Evolutionary conservation across 257 asterid genomes (phyloP).

Genomic region (Solanum tarapatanum): DNA sequence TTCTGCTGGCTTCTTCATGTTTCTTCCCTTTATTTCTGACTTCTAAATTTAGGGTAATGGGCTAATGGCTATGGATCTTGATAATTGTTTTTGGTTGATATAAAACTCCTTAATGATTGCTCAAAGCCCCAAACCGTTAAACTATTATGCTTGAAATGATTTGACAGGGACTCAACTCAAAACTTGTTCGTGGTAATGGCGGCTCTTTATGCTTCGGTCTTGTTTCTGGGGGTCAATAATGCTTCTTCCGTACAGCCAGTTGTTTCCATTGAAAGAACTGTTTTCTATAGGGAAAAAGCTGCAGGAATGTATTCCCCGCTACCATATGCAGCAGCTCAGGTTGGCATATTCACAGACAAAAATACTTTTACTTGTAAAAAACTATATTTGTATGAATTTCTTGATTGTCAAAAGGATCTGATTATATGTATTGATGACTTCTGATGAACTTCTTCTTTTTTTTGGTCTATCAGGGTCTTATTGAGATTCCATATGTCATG

Average conservation of each 20-base stretch:
- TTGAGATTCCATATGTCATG: constrained; percentile 70
- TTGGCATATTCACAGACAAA: constrained; percentile 5
- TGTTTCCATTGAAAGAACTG: constrained; percentile 68
- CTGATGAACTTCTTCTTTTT: neutral
- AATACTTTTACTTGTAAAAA: neutral
- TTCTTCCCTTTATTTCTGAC: neutral
- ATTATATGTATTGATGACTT: neutral
- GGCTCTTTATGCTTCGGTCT: constrained; percentile 53
- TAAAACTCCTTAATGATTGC: neutral
- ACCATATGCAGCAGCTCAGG: constrained; percentile 83
- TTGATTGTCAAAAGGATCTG: neutral
- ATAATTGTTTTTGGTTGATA: neutral
- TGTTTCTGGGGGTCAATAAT: constrained; percentile 79
- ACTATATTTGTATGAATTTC: neutral
- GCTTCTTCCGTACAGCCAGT: constrained; percentile 82
- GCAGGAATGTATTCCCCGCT: constrained; percentile 79
- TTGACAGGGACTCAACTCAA: constrained; percentile 61
- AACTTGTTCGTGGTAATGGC: constrained; percentile 60
- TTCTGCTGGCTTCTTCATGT: neutral
- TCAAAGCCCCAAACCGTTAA: neutral
- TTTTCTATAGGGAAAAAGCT: constrained; percentile 82
- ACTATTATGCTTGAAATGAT: neutral
- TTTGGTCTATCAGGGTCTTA: constrained; percentile 43
- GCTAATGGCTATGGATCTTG: neutral
- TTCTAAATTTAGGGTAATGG: neutral